phyloP scores from a whole-genome alignment of 2,329 filamentous ascomycete species.

The Aspergillus glaucus region DNA sequence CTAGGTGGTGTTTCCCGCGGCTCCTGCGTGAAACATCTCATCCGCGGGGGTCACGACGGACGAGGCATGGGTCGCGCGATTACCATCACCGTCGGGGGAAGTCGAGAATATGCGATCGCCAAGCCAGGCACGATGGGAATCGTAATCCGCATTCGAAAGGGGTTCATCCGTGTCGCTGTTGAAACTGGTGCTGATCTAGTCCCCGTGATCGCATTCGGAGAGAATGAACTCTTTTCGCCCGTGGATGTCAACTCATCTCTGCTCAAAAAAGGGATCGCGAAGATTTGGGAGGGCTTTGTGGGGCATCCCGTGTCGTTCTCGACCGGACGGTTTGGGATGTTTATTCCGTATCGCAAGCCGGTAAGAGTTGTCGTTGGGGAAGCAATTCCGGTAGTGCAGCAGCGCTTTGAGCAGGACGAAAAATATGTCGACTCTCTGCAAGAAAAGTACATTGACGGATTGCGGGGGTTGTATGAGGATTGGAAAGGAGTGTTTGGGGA shows the following conservation, averaged over 20 bases:
- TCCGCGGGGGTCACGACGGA: conserved; percentile 61
- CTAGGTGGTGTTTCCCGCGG: conserved; percentile 74
- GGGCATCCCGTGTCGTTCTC: conserved; percentile 79
- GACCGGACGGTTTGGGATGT: conserved; percentile 69
- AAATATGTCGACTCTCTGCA: conserved; percentile 70
- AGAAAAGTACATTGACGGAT: conserved; percentile 58
- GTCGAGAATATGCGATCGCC: conserved; percentile 74
- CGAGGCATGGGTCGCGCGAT: conserved; percentile 80
- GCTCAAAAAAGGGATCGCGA: conserved; percentile 59
- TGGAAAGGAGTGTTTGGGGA: conserved; percentile 26
- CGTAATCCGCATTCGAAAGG: conserved; percentile 69
- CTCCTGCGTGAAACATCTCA: conserved; percentile 73
- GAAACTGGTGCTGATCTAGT: conserved; percentile 77
- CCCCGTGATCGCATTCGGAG: conserved; percentile 75
- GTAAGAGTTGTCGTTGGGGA: conserved; percentile 76
- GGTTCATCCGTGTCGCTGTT: conserved; percentile 83
- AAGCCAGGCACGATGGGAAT: conserved; percentile 66
- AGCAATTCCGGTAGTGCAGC: conserved; percentile 59
- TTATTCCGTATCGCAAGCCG: conserved; percentile 73
- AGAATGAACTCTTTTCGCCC: conserved; percentile 84
- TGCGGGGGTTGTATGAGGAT: conserved; percentile 21
- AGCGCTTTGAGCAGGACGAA: conserved; percentile 53
- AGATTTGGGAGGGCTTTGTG: conserved; percentile 53
- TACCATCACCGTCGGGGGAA: conserved; percentile 83
- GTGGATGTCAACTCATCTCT: conserved; percentile 60